Conservation (phyloP, 169 alveolate genomes). For the Plasmodium cynomolgi region DNA sequence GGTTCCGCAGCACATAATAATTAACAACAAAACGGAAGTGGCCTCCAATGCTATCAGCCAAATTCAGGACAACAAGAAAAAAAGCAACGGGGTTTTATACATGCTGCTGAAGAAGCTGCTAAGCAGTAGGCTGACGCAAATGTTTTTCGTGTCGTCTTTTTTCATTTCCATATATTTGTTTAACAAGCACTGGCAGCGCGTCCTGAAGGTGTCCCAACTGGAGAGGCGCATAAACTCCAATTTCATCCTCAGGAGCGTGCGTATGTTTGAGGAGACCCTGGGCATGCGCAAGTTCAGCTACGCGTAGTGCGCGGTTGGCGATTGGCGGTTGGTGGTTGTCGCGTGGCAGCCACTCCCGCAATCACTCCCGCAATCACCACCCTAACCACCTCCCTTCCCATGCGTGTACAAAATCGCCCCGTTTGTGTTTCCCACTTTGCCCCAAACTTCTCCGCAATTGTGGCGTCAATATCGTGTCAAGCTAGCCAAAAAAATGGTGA, state of each 20-base stretch:
- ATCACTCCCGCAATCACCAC: too few relatives aligned
- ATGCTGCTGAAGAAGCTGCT: conserved; percentile 49
- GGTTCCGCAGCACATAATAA: conserved; percentile 51
- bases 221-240: conserved; percentile 49
- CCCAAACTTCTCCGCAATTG: background rate
- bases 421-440: background rate
- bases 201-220: conserved; percentile 45
- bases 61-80: conserved; percentile 33
- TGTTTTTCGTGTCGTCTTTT: conserved; percentile 58
- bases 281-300: conserved; percentile 43
- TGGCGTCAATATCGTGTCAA: background rate
- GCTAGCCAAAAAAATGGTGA: background rate
- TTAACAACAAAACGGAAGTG: conserved; percentile 72
- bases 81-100: conserved; percentile 16
- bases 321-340: background rate
- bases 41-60: conserved; percentile 68
- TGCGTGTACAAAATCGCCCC: background rate
- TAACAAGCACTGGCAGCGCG: conserved; percentile 68
- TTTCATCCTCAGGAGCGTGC: conserved; percentile 37
- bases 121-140: conserved; percentile 61
- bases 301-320: background rate
- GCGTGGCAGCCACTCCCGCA: background rate
- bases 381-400: background rate
- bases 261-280: conserved; percentile 33
- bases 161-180: conserved; percentile 29